Conservation (phyloP, 306 rosid species). For the Quillaja saponaria region DNA sequence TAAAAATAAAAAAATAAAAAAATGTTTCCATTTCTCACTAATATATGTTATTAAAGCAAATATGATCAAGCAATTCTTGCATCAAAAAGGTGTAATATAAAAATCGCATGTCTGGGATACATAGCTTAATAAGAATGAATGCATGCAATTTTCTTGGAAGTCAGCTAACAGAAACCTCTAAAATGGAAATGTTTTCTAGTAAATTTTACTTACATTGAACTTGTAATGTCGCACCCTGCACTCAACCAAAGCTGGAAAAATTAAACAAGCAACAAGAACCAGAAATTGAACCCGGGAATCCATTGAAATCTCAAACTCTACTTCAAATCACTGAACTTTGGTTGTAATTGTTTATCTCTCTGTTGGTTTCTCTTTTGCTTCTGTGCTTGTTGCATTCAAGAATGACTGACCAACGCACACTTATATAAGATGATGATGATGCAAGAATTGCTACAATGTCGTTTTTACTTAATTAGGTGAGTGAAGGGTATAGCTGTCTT, state of each 20-base stretch:
- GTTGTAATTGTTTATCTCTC: neutral
- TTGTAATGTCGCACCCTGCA: conserved; percentile 73
- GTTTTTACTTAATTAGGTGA: conserved; percentile 81
- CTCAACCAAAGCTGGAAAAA: conserved; percentile 71
- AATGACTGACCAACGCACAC: conserved; percentile 47
- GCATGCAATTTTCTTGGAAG: too few species aligned
- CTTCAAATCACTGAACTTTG: neutral
- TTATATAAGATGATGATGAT: conserved; percentile 48
- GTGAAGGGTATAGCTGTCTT: conserved; percentile 45
- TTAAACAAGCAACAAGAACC: conserved; percentile 51
- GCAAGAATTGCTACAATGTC: conserved; percentile 63
- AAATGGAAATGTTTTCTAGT: too few species aligned
- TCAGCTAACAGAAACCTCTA: too few species aligned
- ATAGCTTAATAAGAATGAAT: too few species aligned
- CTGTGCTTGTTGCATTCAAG: conserved; percentile 31
- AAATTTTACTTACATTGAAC: conserved; percentile 67
- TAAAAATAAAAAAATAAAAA: too few species aligned
- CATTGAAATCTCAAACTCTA: conserved; percentile 37
- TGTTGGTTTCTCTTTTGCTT: conserved; percentile 22
- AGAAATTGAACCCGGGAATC: conserved; percentile 44
- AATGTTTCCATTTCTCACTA: too few species aligned
- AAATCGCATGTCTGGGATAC: too few species aligned
- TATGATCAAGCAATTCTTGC: too few species aligned
- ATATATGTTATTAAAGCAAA: too few species aligned
- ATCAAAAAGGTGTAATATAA: too few species aligned